These are phyloP conservation scores for Aspergillus pseudotamarii DNA, from an alignment of 2,329 filamentous ascomycete species.

Conservation along the genomic window DNA sequence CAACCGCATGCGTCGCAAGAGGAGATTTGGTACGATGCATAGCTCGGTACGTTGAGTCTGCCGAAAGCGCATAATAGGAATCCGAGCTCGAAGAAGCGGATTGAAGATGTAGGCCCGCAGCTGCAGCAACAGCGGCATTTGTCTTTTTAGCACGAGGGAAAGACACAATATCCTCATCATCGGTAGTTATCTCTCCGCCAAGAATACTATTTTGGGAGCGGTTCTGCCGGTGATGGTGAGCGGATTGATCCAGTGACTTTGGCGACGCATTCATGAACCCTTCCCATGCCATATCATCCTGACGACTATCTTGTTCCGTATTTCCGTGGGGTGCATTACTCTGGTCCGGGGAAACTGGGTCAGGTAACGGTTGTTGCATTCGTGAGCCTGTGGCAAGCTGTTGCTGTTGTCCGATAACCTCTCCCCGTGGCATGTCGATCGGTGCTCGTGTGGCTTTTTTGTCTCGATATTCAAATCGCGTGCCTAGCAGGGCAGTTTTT, in stretches of 20 bases:
- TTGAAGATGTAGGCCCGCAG: constrained; percentile 31
- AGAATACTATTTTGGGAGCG: constrained; percentile 59
- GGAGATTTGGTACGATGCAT: constrained; percentile 42
- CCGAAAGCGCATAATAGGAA: constrained; percentile 60
- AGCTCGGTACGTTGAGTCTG: constrained; percentile 37
- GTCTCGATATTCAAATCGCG: constrained; percentile 39
- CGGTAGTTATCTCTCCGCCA: constrained; percentile 72
- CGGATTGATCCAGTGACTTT: constrained; percentile 26
- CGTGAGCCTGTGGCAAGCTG: constrained; percentile 7
- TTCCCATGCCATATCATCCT: constrained; percentile 18
- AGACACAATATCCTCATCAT: constrained; percentile 77
- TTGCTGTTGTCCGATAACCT: constrained; percentile 17
- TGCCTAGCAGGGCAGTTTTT: constrained; percentile 81
- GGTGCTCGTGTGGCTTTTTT: constrained; percentile 26
- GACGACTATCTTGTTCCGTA: constrained; percentile 17
- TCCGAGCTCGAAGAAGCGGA: constrained; percentile 62
- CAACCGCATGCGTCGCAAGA: constrained; percentile 37
- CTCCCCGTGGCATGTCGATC: constrained; percentile 20
- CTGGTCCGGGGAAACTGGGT: constrained; percentile 14
- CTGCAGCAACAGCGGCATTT: constrained; percentile 20
- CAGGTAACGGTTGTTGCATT: constrained; percentile 12
- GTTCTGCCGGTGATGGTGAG: constrained; percentile 34
- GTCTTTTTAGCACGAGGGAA: constrained; percentile 57
- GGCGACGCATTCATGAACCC: constrained; percentile 21
- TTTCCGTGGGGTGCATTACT: constrained; percentile 17